A percentile compares a stretch with the other conserved stretches of the same genome.
Evolutionary conservation across 2,329 filamentous ascomycete genomes (phyloP).

Genomic region (Talaromyces sp.): DNA sequence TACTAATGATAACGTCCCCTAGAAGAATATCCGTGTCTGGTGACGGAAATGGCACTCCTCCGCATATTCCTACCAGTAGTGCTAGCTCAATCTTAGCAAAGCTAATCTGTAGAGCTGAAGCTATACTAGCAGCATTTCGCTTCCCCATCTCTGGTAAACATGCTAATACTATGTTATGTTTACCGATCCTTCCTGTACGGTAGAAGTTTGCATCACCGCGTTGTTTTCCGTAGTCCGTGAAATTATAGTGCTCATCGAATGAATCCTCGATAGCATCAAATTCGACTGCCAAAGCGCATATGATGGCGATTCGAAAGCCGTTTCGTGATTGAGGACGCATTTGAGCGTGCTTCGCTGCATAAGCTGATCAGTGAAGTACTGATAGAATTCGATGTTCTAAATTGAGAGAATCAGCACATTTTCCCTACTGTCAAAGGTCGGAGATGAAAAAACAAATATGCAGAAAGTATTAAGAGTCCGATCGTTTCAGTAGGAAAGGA

Average conservation of each 20-base stretch:
- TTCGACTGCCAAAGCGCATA: slow-evolving; percentile 9
- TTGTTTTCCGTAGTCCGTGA: neutral
- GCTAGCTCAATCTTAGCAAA: slow-evolving; percentile 19
- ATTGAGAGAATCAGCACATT: no score
- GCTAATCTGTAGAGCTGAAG: slow-evolving; percentile 13
- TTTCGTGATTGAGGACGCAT: no score
- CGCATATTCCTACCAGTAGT: slow-evolving; percentile 21
- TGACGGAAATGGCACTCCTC: slow-evolving; percentile 15
- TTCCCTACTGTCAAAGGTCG: no score
- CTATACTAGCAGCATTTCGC: slow-evolving; percentile 8
- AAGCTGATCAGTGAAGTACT: no score
- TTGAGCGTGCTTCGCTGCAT: no score
- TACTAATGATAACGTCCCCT: slow-evolving; percentile 26
- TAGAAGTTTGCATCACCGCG: slow-evolving; percentile 14
- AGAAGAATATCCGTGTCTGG: slow-evolving; percentile 17
- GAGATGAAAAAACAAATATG: no score
- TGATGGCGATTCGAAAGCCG: slow-evolving; percentile 7
- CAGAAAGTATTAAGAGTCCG: no score
- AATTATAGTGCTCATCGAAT: slow-evolving; percentile 6
- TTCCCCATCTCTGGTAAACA: slow-evolving; percentile 20
- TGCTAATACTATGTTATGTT: slow-evolving; percentile 20
- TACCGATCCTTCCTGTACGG: slow-evolving; percentile 17
- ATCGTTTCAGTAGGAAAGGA: no score
- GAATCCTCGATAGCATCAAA: slow-evolving; percentile 2
- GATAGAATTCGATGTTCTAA: no score